Conservation (phyloP, 371 early-diverging fungal genomes). For the Sporodiniella umbellata region DNA sequence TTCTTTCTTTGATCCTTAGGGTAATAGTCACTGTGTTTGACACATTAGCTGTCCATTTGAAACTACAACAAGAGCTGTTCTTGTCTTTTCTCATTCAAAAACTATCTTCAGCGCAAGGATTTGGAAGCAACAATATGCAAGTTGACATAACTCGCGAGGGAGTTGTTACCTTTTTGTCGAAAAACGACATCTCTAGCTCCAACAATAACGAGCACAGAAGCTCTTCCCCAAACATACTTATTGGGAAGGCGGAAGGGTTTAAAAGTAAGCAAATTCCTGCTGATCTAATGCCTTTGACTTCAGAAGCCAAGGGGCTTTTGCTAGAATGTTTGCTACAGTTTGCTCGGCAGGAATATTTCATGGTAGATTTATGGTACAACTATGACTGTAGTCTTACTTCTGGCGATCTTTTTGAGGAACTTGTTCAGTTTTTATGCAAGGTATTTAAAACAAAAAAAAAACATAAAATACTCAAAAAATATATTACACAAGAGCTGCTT, state of each 20-base stretch:
- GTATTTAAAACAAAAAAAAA: conserved; percentile 19
- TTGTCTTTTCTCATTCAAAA: conserved; percentile 73
- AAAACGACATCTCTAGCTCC: neutral
- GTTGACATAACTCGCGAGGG: conserved; percentile 44
- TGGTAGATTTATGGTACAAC: conserved; percentile 89
- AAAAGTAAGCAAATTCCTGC: conserved; percentile 13
- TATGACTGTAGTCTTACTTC: conserved; percentile 86
- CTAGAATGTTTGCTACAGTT: conserved; percentile 77
- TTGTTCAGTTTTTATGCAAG: conserved; percentile 70
- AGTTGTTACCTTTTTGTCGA: conserved; percentile 23
- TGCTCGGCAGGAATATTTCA: conserved; percentile 68
- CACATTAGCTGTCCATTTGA: conserved; percentile 68
- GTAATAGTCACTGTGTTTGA: conserved; percentile 74
- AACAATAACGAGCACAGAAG: conserved; percentile 32
- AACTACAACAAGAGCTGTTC: conserved; percentile 77
- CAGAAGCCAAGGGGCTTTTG: conserved; percentile 80
- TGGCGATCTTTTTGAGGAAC: conserved; percentile 84
- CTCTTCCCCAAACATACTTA: conserved; percentile 39
- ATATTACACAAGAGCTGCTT: conserved; percentile 48
- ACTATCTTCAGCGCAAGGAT: conserved; percentile 45
- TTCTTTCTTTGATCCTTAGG: conserved; percentile 64
- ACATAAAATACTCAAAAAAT: neutral
- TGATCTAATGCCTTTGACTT: conserved; percentile 54
- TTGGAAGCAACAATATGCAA: conserved; percentile 25
- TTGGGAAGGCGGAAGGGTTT: conserved; percentile 19